These are phyloP conservation scores for Xylaria sp. DNA, from an alignment of 2,329 filamentous ascomycete species.

Conservation along the genomic window DNA sequence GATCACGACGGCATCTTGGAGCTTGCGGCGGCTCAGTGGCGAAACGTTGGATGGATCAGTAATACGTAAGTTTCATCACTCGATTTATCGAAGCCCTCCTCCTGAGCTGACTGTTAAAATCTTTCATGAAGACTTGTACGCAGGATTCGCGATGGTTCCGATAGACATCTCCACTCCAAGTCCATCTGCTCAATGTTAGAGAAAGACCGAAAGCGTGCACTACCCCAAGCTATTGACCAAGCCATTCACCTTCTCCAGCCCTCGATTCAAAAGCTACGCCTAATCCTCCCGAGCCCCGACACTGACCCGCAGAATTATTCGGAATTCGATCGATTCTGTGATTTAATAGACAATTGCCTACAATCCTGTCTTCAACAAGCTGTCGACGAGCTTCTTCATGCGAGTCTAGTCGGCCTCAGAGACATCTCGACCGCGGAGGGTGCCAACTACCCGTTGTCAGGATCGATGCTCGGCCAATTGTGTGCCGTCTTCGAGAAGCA, in stretches of 20 bases:
- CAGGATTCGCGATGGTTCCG: conserved; percentile 1
- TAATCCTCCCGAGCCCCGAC: conserved; percentile 4
- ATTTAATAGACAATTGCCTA: conserved; percentile 4
- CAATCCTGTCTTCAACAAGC: conserved; percentile 2
- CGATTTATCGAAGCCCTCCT: background rate
- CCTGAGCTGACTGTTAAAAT: background rate
- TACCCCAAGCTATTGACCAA: conserved; percentile 1
- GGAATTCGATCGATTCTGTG: conserved; percentile 5
- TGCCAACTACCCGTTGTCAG: background rate
- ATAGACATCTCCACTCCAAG: conserved; percentile 4
- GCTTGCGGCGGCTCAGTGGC: conserved; percentile 1
- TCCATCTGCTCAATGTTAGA: conserved; percentile 9
- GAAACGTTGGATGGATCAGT: background rate
- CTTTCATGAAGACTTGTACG: conserved; percentile 2
- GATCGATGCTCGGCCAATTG: conserved; percentile 1
- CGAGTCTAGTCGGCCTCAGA: background rate
- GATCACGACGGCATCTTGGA: conserved; percentile 8
- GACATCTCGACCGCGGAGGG: background rate
- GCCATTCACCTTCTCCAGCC: conserved; percentile 2
- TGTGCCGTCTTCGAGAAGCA: conserved; percentile 3
- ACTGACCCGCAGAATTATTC: background rate
- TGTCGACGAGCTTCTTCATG: conserved; percentile 6
- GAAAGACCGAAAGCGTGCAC: conserved; percentile 2
- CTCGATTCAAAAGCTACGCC: background rate
- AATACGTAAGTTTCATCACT: conserved; percentile 1